Percentiles rank a stretch among this genome's conserved stretches.
Conservation (phyloP, 2,329 filamentous ascomycete genomes). For the Cladophialophora chaetospira region DNA sequence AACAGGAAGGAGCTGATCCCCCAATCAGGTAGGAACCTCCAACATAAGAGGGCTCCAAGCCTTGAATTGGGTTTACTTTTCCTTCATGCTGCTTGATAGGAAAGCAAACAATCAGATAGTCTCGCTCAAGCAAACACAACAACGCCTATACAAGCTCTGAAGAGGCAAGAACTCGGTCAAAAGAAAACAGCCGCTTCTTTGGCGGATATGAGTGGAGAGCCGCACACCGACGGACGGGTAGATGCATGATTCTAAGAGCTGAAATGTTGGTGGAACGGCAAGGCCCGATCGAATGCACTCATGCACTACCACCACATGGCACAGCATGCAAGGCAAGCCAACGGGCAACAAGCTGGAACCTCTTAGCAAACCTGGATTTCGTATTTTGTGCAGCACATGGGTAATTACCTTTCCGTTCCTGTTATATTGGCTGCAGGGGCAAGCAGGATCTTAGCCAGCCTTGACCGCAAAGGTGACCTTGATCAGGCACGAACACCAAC, state of each 20-base stretch:
- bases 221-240: neutral
- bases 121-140: neutral
- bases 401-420: neutral
- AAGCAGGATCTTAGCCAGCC: constrained; percentile 1
- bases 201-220: neutral
- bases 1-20: no score
- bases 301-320: constrained; percentile 3
- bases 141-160: neutral
- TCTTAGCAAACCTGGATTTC: constrained; percentile 8
- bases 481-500: neutral
- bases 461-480: neutral
- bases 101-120: no score
- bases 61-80: no score
- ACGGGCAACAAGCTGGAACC: neutral
- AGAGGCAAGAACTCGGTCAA: neutral
- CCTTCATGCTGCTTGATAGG: no score
- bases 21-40: no score
- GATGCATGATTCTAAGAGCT: neutral
- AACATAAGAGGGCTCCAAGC: no score
- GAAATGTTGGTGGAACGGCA: neutral
- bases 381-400: constrained; percentile 4
- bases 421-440: neutral
- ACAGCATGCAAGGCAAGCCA: neutral
- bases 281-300: neutral
- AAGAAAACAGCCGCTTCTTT: neutral